Percentiles rank a stretch among this genome's conserved stretches.
These are phyloP conservation scores for Torulaspora globosa DNA, from an alignment of 1,139 yeast species.

Conservation along the genomic window DNA sequence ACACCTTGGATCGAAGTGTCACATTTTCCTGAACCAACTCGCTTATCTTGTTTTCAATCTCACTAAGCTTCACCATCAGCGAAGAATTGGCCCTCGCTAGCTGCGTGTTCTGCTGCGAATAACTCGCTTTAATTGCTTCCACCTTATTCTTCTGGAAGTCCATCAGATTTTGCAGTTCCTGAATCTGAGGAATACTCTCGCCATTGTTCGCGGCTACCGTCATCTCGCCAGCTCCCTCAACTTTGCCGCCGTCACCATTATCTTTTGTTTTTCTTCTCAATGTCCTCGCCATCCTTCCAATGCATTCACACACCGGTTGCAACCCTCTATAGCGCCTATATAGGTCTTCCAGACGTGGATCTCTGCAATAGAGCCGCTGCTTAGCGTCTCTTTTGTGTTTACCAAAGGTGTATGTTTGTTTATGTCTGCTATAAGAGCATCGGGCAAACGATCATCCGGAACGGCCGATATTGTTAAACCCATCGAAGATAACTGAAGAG, in stretches of 20 bases:
- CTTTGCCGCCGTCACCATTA: constrained; percentile 7
- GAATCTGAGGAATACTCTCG: constrained; percentile 20
- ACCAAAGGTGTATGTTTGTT: constrained; percentile 5
- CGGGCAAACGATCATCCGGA: not conserved
- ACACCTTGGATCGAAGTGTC: constrained; percentile 38
- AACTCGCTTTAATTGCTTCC: constrained; percentile 20
- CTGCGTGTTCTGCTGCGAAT: constrained; percentile 44
- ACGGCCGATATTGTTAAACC: not conserved
- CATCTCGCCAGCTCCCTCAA: constrained; percentile 4
- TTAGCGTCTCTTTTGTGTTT: constrained; percentile 7
- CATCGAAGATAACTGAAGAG: not conserved
- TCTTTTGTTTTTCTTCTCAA: constrained; percentile 9
- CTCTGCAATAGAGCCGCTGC: constrained; percentile 1
- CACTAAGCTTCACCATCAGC: constrained; percentile 47
- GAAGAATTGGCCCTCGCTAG: constrained; percentile 54
- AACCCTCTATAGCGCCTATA: not conserved
- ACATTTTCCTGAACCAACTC: constrained; percentile 48
- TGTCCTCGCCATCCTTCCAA: constrained; percentile 14
- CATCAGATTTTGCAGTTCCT: constrained; percentile 28
- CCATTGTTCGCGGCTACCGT: constrained; percentile 3
- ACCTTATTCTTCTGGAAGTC: constrained; percentile 22
- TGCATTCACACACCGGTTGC: not conserved
- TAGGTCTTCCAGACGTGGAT: not conserved
- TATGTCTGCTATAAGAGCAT: constrained; percentile 1
- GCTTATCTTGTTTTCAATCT: constrained; percentile 48